Base-by-base conservation (phyloP, 352 stramenopile genomes). In the Globisporangium nunn region DNA sequence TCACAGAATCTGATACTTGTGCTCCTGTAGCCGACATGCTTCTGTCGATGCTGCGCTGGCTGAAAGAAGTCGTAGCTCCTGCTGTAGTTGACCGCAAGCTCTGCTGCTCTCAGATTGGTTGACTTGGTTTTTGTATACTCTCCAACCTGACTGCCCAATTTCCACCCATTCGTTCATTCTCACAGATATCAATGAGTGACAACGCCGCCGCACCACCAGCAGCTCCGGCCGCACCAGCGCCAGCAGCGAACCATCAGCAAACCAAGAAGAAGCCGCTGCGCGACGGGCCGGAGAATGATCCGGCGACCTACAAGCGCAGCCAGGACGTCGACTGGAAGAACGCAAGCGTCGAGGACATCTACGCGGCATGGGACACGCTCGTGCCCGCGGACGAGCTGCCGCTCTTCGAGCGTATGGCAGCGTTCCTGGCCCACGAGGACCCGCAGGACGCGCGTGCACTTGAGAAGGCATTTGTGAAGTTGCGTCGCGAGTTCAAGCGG, bases 401-500 rank as follows among this genome's bases (percentile, higher is more conserved):
- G 10, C 82, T 82, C 44, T 94, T 79, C 59, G 71, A 93, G 55
- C 67, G 78, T 37, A 94, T 96, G 81, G 77, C 84, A 39, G 61
- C 63, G n/a, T 92, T 95, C 63, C 72, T 97, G 15, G 77, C 91
- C 1, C 61, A 71, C 0, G 64, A 84, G 23, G 64, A 94, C 50
- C 80, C 81, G 30, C 84, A 93, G 70, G 89, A 81, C 11, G 64
- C 76, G 23, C 75, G 82, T 30, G 81, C 87, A 51, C 75, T 96
- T 23, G 87, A 96, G 59, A 95, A 95, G 64, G 68, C 70, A 29
- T 92, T 96, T 35, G 72, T 93, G 30, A 68, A 86, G 47, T 72
- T 97, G 29, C 83, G 89, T 31, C 81, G 86, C 35, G 56, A 78
- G 71, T 91, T 92, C 71, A 96, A 97, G 72, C 92, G 82, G 53